Evolutionary conservation across 495 filamentous ascomycete genomes (phyloP).

Genomic region (Talaromyces thailandensis): DNA sequence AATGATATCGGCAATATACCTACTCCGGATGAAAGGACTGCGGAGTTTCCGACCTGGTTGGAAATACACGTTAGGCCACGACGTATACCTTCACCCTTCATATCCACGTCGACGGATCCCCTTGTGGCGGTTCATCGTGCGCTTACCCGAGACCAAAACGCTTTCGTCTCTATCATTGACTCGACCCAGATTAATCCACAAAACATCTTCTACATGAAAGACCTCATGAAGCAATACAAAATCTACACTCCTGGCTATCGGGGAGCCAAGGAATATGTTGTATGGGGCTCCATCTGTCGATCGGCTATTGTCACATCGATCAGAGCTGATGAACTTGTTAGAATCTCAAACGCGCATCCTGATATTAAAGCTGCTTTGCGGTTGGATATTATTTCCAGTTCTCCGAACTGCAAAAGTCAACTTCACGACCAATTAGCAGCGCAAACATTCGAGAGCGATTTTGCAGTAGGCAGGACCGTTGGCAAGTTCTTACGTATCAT

Average conservation of each 20-base stretch:
- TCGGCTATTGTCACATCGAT: constrained; percentile 21
- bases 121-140: constrained; percentile 27
- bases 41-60: constrained; percentile 15
- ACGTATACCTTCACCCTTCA: constrained; percentile 18
- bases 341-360: constrained; percentile 7
- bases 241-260: constrained; percentile 15
- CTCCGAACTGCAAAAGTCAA: neutral
- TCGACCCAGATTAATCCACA: constrained; percentile 12
- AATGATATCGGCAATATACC: constrained; percentile 1
- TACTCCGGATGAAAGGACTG: constrained; percentile 7
- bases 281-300: constrained; percentile 19
- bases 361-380: constrained; percentile 21
- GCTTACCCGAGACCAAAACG: constrained; percentile 14
- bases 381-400: constrained; percentile 9
- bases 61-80: constrained; percentile 16
- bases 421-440: constrained; percentile 7
- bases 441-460: constrained; percentile 6
- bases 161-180: constrained; percentile 24
- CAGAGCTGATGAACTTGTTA: constrained; percentile 12
- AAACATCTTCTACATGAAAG: constrained; percentile 16
- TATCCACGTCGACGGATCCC: constrained; percentile 18
- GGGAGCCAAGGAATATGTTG: constrained; percentile 23
- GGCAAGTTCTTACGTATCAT: constrained; percentile 10
- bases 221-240: constrained; percentile 11
- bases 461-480: neutral